A percentile compares a stretch with the other conserved stretches of the same genome.
These are phyloP conservation scores for Coffea humblotiana DNA, from an alignment of 305 asterid species.

Conservation along the genomic window DNA sequence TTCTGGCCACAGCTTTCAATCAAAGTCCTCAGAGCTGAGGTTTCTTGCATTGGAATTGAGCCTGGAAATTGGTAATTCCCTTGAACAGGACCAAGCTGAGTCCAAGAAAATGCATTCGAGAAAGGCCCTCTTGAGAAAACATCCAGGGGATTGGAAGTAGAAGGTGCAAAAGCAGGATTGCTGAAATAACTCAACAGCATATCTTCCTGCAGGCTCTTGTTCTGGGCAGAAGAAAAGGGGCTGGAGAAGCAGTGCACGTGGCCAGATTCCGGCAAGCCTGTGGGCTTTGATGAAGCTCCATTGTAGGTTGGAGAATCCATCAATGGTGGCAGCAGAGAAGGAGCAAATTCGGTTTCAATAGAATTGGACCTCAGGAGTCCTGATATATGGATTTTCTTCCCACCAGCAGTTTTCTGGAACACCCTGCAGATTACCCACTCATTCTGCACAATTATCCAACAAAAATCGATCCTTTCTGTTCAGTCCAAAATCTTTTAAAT, in stretches of 20 bases:
- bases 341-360: constrained; percentile 24
- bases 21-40: constrained; percentile 36
- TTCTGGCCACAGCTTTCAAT: constrained; percentile 45
- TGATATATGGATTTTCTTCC: constrained; percentile 68
- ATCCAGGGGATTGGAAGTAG: constrained; percentile 29
- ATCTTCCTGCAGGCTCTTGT: constrained; percentile 29
- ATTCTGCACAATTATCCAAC: constrained; percentile 37
- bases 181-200: constrained; percentile 18
- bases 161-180: constrained; percentile 23
- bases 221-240: constrained; percentile 12
- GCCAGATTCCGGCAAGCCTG: constrained; percentile 18
- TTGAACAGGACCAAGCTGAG: constrained; percentile 36
- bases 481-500: not conserved
- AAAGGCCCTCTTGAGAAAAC: constrained; percentile 26
- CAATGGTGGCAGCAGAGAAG: constrained; percentile 55
- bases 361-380: constrained; percentile 43
- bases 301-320: constrained; percentile 53
- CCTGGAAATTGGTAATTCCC: constrained; percentile 31
- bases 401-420: constrained; percentile 76
- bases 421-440: constrained; percentile 95
- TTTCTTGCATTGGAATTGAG: constrained; percentile 39
- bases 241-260: constrained; percentile 87
- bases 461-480: not conserved
- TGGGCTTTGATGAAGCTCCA: constrained; percentile 33
- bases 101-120: constrained; percentile 40